Evolutionary conservation across 208 protist species (phyloP).

Genomic region (Novymonas esmeraldas): DNA sequence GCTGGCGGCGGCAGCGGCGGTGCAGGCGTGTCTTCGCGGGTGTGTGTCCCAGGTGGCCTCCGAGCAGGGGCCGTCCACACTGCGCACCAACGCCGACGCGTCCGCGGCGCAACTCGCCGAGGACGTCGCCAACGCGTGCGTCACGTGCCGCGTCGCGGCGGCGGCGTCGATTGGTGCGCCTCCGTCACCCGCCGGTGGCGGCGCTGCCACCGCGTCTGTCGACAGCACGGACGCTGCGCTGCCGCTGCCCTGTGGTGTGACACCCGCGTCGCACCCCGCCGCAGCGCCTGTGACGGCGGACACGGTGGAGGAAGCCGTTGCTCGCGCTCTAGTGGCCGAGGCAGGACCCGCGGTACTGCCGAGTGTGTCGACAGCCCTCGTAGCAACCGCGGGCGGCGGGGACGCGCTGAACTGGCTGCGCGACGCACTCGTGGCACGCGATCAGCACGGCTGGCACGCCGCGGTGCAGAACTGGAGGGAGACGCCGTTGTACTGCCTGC

Average conservation of each 20-base stretch:
- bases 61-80: constrained; percentile 4
- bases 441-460: constrained; percentile 21
- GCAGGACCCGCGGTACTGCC: constrained; percentile 4
- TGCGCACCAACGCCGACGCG: constrained; percentile 23
- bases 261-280: neutral
- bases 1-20: neutral
- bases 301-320: constrained; percentile 16
- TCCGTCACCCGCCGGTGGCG: neutral
- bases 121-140: constrained; percentile 9
- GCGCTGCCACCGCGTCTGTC: neutral
- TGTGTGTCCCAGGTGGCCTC: constrained; percentile 23
- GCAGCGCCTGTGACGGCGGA: neutral
- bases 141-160: neutral
- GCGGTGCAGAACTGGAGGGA: neutral
- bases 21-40: constrained; percentile 21
- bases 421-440: constrained; percentile 17
- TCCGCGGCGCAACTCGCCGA: constrained; percentile 24
- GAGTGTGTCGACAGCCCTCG: neutral
- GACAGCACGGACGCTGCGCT: too few species aligned
- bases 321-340: neutral
- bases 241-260: neutral
- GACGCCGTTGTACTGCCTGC: constrained; percentile 25
- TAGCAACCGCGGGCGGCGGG: constrained; percentile 1
- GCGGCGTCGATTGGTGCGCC: neutral
- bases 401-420: constrained; percentile 27